These are phyloP conservation scores for Westerdykella sp. DNA, from an alignment of 2,329 filamentous ascomycete species.

Conservation along the genomic window DNA sequence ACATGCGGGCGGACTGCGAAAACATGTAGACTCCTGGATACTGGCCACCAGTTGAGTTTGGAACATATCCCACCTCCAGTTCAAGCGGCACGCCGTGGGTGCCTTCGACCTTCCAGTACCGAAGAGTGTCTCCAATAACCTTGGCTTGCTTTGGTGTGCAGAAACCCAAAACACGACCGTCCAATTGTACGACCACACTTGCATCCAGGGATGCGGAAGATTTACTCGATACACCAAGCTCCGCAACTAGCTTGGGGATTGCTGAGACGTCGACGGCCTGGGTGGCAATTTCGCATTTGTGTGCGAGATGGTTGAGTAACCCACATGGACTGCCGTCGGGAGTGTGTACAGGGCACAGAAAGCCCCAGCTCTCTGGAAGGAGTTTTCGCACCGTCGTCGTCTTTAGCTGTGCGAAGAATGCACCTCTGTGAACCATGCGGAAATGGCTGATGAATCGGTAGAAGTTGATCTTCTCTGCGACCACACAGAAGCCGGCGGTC, in stretches of 20 bases:
- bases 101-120: conserved; percentile 93
- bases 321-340: conserved; percentile 95
- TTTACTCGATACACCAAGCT: conserved; percentile 69
- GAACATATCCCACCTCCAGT: conserved; percentile 88
- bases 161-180: conserved; percentile 85
- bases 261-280: conserved; percentile 65
- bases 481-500: conserved; percentile 88
- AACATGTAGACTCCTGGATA: conserved; percentile 96
- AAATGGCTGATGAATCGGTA: conserved; percentile 98
- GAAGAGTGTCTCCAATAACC: conserved; percentile 75
- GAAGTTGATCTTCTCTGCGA: conserved; percentile 98
- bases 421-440: conserved; percentile 97
- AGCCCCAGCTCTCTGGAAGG: conserved; percentile 95
- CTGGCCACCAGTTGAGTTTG: conserved; percentile 81
- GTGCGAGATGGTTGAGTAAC: conserved; percentile 86
- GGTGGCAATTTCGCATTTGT: conserved; percentile 89
- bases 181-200: conserved; percentile 81
- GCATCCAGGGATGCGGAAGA: conserved; percentile 76
- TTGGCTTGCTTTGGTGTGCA: conserved; percentile 79
- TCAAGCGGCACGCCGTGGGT: conserved; percentile 71
- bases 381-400: conserved; percentile 95
- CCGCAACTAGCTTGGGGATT: conserved; percentile 65
- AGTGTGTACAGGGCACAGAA: conserved; percentile 94
- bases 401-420: conserved; percentile 96
- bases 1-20: conserved; percentile 64